These are phyloP conservation scores for Acanthamoeba rhysodes DNA, from an alignment of 208 protist genomes.

Conservation along the genomic window DNA sequence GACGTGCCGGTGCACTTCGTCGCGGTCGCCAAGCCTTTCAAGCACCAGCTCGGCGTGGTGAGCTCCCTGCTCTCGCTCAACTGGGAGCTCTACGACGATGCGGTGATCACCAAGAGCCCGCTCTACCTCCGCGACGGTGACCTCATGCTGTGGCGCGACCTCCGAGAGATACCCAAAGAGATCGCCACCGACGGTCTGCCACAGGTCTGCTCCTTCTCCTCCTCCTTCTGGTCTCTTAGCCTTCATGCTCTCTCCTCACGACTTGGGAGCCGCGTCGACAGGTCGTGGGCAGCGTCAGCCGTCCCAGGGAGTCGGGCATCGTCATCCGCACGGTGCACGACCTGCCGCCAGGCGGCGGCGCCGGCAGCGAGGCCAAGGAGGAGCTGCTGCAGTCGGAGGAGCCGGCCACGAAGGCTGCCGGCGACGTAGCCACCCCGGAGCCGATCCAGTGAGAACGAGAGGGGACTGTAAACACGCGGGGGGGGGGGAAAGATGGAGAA, in stretches of 20 bases:
- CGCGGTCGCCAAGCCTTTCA: constrained; percentile 60
- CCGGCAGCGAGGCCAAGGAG: background rate
- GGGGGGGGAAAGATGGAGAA: too few relatives aligned
- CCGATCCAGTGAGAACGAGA: too few relatives aligned
- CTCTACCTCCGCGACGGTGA: constrained; percentile 71
- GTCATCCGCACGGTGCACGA: constrained; percentile 70
- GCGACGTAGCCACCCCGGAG: too few relatives aligned
- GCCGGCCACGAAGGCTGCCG: too few relatives aligned
- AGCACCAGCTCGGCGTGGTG: constrained; percentile 54
- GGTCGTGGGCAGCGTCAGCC: background rate
- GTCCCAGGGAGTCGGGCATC: constrained; percentile 53
- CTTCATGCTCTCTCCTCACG: background rate
- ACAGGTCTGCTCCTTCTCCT: background rate
- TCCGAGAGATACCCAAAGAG: constrained; percentile 11
- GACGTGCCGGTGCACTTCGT: constrained; percentile 65
- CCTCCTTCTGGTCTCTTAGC: background rate
- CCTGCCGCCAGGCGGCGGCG: background rate
- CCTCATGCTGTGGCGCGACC: constrained; percentile 60
- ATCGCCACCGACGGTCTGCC: background rate
- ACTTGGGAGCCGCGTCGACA: too few relatives aligned
- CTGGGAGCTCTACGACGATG: constrained; percentile 71
- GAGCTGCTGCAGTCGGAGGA: background rate
- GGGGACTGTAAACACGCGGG: too few relatives aligned
- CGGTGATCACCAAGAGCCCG: constrained; percentile 28
- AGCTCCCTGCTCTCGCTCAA: constrained; percentile 67